Percentiles rank a stretch among this genome's conserved stretches.
These are phyloP conservation scores for Kodamaea restingae DNA, from an alignment of 805 yeast genomes.

Conservation along the genomic window DNA sequence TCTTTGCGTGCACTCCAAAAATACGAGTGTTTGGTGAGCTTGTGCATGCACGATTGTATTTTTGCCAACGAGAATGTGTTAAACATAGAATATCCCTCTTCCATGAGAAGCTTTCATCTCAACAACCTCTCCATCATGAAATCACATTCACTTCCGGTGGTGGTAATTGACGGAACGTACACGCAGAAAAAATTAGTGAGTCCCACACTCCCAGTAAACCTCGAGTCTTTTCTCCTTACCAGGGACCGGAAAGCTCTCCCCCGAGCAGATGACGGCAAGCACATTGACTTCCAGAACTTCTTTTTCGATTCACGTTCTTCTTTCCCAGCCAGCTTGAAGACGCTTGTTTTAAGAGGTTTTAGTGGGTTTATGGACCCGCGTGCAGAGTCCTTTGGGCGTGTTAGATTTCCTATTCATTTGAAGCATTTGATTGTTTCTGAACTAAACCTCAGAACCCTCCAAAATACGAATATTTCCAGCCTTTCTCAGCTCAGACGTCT, in stretches of 20 bases:
- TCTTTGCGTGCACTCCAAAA: neutral
- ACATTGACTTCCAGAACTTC: constrained; percentile 3
- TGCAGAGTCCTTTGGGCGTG: neutral
- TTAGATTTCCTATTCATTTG: neutral
- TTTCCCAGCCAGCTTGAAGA: neutral
- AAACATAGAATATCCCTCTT: neutral
- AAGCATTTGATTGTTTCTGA: constrained; percentile 2
- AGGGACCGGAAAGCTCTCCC: neutral
- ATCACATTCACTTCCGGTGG: neutral
- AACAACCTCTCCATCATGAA: constrained; percentile 1
- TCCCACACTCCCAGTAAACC: constrained; percentile 1
- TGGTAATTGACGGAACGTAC: neutral
- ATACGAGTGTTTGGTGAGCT: neutral
- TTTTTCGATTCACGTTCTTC: constrained; percentile 1
- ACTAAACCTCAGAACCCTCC: neutral
- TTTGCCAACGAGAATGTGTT: constrained; percentile 1
- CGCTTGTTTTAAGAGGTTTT: constrained; percentile 2
- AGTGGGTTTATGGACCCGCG: constrained; percentile 3
- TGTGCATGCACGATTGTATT: constrained; percentile 5
- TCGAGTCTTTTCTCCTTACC: constrained; percentile 4
- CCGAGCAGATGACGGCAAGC: neutral
- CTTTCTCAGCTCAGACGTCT: neutral
- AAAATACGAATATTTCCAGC: neutral
- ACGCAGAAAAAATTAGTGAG: constrained; percentile 2
- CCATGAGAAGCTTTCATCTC: neutral